Percentiles rank a stretch among this genome's conserved stretches.
phyloP scores from a whole-genome alignment of 306 rosid genomes.

The Prunus davidiana region DNA sequence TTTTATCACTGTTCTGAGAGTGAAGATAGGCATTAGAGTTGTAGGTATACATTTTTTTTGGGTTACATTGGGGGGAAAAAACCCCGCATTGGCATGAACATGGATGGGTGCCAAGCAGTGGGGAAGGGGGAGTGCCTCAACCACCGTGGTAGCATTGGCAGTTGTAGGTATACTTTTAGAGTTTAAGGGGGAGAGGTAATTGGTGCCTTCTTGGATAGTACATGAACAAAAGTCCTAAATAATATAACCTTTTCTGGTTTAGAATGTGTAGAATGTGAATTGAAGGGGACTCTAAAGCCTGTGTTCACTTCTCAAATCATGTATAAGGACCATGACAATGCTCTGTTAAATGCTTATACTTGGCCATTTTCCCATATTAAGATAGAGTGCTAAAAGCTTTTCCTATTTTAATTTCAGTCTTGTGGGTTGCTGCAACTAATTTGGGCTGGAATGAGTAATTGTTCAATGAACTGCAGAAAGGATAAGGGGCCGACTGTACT shows the following conservation, averaged over 20 bases:
- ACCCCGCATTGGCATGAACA: too few relatives aligned
- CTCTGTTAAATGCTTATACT: background rate
- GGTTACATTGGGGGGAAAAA: too few relatives aligned
- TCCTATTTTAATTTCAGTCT: slow-evolving; percentile 23
- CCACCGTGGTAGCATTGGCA: too few relatives aligned
- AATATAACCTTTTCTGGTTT: background rate
- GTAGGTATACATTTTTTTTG: background rate
- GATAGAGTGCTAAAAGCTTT: slow-evolving; percentile 7
- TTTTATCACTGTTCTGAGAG: background rate
- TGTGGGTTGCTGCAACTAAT: slow-evolving; percentile 20
- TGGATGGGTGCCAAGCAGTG: too few relatives aligned
- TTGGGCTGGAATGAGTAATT: slow-evolving; percentile 31
- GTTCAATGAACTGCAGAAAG: slow-evolving; percentile 56
- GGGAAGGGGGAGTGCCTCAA: too few relatives aligned
- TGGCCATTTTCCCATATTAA: background rate
- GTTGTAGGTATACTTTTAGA: background rate
- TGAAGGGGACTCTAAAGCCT: background rate
- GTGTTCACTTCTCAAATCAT: background rate
- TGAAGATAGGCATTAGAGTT: background rate
- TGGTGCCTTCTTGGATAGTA: background rate
- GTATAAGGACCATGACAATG: background rate
- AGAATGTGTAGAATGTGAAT: background rate
- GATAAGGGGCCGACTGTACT: slow-evolving; percentile 76
- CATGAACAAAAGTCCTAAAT: background rate
- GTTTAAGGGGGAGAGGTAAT: background rate